Evolutionary conservation across 2,329 filamentous ascomycete species (phyloP).

Genomic region (Acrocalymma vagum): DNA sequence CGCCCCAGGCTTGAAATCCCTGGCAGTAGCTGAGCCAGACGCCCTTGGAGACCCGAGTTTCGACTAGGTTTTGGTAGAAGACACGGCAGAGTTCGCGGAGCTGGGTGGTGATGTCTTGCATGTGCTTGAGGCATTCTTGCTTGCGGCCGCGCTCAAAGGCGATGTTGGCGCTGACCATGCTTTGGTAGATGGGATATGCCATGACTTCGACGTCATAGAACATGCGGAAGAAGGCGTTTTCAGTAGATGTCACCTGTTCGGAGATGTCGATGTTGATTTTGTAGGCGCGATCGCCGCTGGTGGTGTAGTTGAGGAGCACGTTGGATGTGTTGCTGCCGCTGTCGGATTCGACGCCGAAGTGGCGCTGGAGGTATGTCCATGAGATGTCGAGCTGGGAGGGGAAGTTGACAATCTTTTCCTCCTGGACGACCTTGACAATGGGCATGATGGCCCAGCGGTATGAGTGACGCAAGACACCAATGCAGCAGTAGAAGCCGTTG

Average conservation of each 20-base stretch:
- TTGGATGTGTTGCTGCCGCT: slow-evolving; percentile 4
- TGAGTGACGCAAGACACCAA: slow-evolving; percentile 4
- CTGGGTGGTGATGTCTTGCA: slow-evolving; percentile 6
- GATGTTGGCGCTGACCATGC: slow-evolving; percentile 4
- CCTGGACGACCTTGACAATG: slow-evolving; percentile 8
- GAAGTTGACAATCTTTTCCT: slow-evolving; percentile 5
- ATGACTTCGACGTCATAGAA: slow-evolving; percentile 9
- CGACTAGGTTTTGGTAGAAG: slow-evolving; percentile 8
- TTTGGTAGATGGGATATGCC: slow-evolving; percentile 7
- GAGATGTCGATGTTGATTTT: slow-evolving; percentile 8
- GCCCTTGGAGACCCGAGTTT: slow-evolving; percentile 5
- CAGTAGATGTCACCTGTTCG: background rate
- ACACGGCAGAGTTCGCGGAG: background rate
- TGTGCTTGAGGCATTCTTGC: slow-evolving; percentile 1
- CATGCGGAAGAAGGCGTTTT: slow-evolving; percentile 7
- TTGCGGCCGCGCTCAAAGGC: slow-evolving; percentile 1
- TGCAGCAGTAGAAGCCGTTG: slow-evolving; percentile 9
- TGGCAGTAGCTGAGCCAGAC: slow-evolving; percentile 9
- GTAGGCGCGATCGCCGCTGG: background rate
- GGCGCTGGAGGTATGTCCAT: slow-evolving; percentile 4
- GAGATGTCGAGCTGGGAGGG: slow-evolving; percentile 2
- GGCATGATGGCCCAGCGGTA: slow-evolving; percentile 8
- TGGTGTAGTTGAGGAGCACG: slow-evolving; percentile 9
- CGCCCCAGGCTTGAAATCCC: slow-evolving; percentile 10
- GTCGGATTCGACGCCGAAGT: slow-evolving; percentile 6